Evolutionary conservation across 805 yeast genomes (phyloP).

Genomic region (Ogataea minuta): DNA sequence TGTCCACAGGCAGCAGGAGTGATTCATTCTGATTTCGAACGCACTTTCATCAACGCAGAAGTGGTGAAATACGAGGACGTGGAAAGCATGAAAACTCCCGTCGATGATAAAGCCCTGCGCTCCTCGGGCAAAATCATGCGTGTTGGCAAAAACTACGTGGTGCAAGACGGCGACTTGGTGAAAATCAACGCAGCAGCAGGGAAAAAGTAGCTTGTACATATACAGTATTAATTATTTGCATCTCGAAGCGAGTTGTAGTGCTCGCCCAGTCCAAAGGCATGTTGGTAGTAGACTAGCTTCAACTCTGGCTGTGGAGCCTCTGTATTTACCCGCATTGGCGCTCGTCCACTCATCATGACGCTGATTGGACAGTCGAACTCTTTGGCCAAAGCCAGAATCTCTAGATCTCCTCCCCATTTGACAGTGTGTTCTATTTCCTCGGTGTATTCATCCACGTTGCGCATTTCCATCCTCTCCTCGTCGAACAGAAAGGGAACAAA

Average conservation of each 20-base stretch:
- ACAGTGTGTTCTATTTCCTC: slow-evolving; percentile 69
- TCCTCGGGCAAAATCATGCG: slow-evolving; percentile 85
- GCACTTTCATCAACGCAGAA: slow-evolving; percentile 92
- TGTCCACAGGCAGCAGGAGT: slow-evolving; percentile 99
- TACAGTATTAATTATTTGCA: slow-evolving; percentile 2
- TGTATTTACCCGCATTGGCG: slow-evolving; percentile 63
- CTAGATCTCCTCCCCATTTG: slow-evolving; percentile 96
- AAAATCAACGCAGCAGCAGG: slow-evolving; percentile 85
- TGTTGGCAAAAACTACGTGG: slow-evolving; percentile 93
- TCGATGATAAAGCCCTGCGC: slow-evolving; percentile 77
- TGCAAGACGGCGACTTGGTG: slow-evolving; percentile 92
- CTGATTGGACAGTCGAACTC: slow-evolving; percentile 72
- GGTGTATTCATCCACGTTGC: slow-evolving; percentile 67
- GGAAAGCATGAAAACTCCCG: slow-evolving; percentile 53
- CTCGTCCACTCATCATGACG: slow-evolving; percentile 74
- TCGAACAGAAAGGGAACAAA: slow-evolving; percentile 82
- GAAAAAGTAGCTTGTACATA: slow-evolving; percentile 16
- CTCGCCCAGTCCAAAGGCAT: slow-evolving; percentile 87
- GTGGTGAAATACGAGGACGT: slow-evolving; percentile 84
- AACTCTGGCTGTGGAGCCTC: slow-evolving; percentile 52
- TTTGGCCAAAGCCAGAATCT: slow-evolving; percentile 75
- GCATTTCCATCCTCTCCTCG: slow-evolving; percentile 63
- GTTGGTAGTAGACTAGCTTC: slow-evolving; percentile 77
- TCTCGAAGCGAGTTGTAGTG: slow-evolving; percentile 78
- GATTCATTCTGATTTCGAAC: slow-evolving; percentile 92